phyloP scores from a whole-genome alignment of 305 asterid genomes.

The Salvia sclarea region DNA sequence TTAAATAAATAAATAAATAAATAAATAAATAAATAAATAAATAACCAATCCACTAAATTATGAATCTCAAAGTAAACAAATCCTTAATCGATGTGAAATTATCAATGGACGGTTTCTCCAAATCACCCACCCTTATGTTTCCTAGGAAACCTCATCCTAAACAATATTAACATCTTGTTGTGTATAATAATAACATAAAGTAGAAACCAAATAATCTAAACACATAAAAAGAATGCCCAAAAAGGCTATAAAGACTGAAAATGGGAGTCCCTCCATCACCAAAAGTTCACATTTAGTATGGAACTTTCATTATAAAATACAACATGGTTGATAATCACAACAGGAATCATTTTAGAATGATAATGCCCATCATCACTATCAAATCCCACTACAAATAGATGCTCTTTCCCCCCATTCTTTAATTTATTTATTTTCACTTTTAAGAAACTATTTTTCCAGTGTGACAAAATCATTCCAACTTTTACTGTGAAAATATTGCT shows the following conservation, averaged over 20 bases:
- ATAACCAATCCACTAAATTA: no score
- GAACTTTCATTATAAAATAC: constrained; percentile 12
- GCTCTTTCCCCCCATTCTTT: constrained; percentile 14
- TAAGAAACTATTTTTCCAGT: constrained; percentile 15
- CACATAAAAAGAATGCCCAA: constrained; percentile 33
- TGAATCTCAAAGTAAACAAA: neutral
- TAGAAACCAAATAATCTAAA: constrained; percentile 21
- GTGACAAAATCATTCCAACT: constrained; percentile 54
- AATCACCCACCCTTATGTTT: neutral
- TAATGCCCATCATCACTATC: constrained; percentile 76
- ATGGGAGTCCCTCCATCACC: constrained; percentile 37
- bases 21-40: no score
- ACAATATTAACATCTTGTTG: constrained; percentile 23
- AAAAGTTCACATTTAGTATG: constrained; percentile 28
- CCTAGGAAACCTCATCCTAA: constrained; percentile 9
- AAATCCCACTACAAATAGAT: constrained; percentile 33
- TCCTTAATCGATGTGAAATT: neutral
- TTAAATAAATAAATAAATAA: no score
- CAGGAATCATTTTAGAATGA: constrained; percentile 81
- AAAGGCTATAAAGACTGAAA: constrained; percentile 27
- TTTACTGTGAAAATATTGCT: constrained; percentile 43
- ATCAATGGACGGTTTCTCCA: neutral
- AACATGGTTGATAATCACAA: constrained; percentile 39
- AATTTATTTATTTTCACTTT: neutral
- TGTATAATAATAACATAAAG: neutral